Evolutionary conservation across 352 stramenopile species (phyloP).

Genomic region (Blastocystis sp.): DNA sequence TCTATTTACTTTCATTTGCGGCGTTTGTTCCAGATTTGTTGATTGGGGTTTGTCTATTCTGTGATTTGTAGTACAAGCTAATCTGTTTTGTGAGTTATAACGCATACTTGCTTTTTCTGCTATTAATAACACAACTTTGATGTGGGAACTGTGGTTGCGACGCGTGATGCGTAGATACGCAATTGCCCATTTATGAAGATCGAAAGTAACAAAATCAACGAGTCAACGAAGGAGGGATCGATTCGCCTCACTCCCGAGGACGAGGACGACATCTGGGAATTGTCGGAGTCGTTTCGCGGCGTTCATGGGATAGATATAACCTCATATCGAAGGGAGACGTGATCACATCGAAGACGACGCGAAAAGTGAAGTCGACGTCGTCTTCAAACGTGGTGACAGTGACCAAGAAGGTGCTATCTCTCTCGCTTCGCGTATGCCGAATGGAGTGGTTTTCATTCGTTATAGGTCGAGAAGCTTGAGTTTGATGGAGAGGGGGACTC

Average conservation of each 20-base stretch:
- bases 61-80: not conserved
- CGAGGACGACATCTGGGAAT: slow-evolving; percentile 63
- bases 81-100: no score
- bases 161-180: not conserved
- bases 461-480: slow-evolving; percentile 57
- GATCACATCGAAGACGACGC: slow-evolving; percentile 5
- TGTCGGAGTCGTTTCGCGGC: not conserved
- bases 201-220: slow-evolving; percentile 31
- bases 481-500: slow-evolving; percentile 61
- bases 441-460: not conserved
- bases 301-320: slow-evolving; percentile 37
- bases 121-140: not conserved
- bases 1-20: slow-evolving; percentile 27
- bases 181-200: slow-evolving; percentile 11
- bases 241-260: slow-evolving; percentile 25
- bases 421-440: not conserved
- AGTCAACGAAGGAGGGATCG: not conserved
- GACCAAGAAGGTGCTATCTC: slow-evolving; percentile 47
- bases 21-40: slow-evolving; percentile 20
- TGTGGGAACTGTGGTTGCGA: not conserved
- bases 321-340: slow-evolving; percentile 23
- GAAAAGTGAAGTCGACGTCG: slow-evolving; percentile 57
- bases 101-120: no score
- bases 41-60: not conserved
- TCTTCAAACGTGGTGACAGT: slow-evolving; percentile 36